phyloP scores from a whole-genome alignment of 805 yeast species.

The Pichia occidentalis region DNA sequence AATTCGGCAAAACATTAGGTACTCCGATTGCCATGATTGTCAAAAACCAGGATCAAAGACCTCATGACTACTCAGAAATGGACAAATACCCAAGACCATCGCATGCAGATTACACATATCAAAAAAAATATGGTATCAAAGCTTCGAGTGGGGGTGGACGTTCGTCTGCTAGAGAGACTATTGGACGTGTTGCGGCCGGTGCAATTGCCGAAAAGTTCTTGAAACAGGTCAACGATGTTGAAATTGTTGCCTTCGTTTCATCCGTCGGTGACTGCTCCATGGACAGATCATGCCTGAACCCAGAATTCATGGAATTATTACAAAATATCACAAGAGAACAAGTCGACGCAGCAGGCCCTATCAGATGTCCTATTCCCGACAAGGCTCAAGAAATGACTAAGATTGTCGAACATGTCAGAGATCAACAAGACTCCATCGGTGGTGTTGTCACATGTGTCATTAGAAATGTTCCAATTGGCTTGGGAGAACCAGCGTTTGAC shows the following conservation, averaged over 20 bases:
- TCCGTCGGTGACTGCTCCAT: slow-evolving; percentile 79
- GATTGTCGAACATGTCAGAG: slow-evolving; percentile 81
- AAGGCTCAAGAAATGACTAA: slow-evolving; percentile 75
- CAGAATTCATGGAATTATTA: slow-evolving; percentile 59
- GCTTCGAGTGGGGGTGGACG: slow-evolving; percentile 98
- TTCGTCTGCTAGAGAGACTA: slow-evolving; percentile 95
- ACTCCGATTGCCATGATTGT: slow-evolving; percentile 95
- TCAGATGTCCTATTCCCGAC: slow-evolving; percentile 82
- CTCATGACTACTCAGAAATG: slow-evolving; percentile 91
- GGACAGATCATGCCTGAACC: slow-evolving; percentile 62
- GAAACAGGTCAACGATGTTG: slow-evolving; percentile 68
- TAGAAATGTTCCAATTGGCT: slow-evolving; percentile 89
- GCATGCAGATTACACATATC: slow-evolving; percentile 94
- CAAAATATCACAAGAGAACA: slow-evolving; percentile 77
- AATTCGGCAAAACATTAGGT: slow-evolving; percentile 83
- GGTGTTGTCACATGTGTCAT: slow-evolving; percentile 97
- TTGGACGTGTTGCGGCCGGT: slow-evolving; percentile 98
- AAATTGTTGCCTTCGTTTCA: slow-evolving; percentile 95
- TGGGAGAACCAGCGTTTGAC: slow-evolving; percentile 97
- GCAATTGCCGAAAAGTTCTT: slow-evolving; percentile 95
- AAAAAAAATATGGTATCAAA: slow-evolving; percentile 84
- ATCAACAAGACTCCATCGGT: slow-evolving; percentile 86
- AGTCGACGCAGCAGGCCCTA: slow-evolving; percentile 83
- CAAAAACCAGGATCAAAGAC: slow-evolving; percentile 92
- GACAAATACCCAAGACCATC: slow-evolving; percentile 96